Evolutionary conservation across 1,284 basidiomycete species (phyloP).

Genomic region (Sanghuangporus baumii): DNA sequence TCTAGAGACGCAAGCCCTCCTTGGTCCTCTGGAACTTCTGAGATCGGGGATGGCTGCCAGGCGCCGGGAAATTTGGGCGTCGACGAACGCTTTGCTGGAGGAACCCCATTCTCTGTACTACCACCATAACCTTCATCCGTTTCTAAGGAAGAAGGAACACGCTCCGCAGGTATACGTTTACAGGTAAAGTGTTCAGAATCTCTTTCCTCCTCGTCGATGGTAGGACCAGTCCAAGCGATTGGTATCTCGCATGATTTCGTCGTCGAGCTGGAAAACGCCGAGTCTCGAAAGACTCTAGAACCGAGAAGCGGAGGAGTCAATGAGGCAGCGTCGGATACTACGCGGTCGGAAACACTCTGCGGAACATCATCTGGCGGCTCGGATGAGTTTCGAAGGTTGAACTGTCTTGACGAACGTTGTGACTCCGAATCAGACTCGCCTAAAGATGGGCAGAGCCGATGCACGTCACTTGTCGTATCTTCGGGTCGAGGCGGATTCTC

Average conservation of each 20-base stretch:
- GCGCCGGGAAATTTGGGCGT: conserved; percentile 36
- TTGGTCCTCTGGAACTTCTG: conserved; percentile 34
- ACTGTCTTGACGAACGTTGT: conserved; percentile 3
- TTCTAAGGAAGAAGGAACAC: not conserved
- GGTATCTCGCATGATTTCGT: conserved; percentile 40
- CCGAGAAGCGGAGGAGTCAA: conserved; percentile 39
- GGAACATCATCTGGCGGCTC: conserved; percentile 11
- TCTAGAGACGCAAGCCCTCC: not conserved
- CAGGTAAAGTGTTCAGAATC: not conserved
- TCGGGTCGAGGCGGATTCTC: not conserved
- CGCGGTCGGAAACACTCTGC: conserved; percentile 5
- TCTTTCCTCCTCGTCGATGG: conserved; percentile 21
- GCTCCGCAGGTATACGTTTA: conserved; percentile 1
- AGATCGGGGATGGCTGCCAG: conserved; percentile 39
- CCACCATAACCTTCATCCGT: conserved; percentile 26
- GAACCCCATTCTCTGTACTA: conserved; percentile 25
- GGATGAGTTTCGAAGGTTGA: conserved; percentile 1
- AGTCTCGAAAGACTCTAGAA: conserved; percentile 36
- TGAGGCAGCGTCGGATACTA: conserved; percentile 21
- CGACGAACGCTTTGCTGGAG: conserved; percentile 25
- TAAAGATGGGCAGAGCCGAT: not conserved
- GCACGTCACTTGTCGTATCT: not conserved
- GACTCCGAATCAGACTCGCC: conserved; percentile 9
- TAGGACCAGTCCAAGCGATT: conserved; percentile 47
- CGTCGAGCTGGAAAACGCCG: conserved; percentile 43